Conservation (phyloP, 805 yeast genomes). For the Candida saitoana region DNA sequence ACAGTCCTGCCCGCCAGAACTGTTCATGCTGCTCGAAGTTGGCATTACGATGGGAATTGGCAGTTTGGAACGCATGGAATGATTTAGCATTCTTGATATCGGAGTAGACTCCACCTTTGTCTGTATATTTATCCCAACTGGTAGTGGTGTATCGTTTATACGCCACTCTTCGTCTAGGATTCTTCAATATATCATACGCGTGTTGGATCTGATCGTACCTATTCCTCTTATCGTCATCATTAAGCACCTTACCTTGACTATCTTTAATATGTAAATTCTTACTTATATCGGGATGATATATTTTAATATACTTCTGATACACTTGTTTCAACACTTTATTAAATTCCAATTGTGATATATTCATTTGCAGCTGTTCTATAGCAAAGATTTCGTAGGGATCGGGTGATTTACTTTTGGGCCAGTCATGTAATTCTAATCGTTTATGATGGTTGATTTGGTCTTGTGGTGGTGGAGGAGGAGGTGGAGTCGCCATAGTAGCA, state of each 20-base stretch:
- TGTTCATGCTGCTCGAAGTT: constrained; percentile 32
- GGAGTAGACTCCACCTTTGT: constrained; percentile 8
- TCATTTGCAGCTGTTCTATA: constrained; percentile 29
- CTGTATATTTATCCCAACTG: constrained; percentile 22
- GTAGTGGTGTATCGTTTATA: constrained; percentile 24
- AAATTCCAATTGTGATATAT: constrained; percentile 46
- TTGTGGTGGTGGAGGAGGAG: constrained; percentile 6
- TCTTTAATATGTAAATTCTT: constrained; percentile 20
- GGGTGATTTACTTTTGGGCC: constrained; percentile 60
- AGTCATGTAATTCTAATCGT: constrained; percentile 29
- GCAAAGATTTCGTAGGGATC: constrained; percentile 67
- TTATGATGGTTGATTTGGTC: constrained; percentile 18
- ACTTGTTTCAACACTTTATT: constrained; percentile 39
- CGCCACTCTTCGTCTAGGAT: constrained; percentile 43
- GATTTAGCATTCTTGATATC: constrained; percentile 13
- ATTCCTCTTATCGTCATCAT: constrained; percentile 26
- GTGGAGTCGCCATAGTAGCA: constrained; percentile 15
- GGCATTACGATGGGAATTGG: constrained; percentile 33
- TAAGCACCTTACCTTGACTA: constrained; percentile 23
- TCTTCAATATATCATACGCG: constrained; percentile 44
- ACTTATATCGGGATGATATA: constrained; percentile 76
- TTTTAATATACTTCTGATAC: constrained; percentile 49
- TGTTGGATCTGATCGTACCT: constrained; percentile 30
- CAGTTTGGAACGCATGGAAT: constrained; percentile 34
- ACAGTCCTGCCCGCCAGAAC: constrained; percentile 60